Percentiles rank a stretch among this genome's conserved stretches.
Conservation (phyloP, 371 early-diverging fungal species). For the Umbelopsis sp. region DNA sequence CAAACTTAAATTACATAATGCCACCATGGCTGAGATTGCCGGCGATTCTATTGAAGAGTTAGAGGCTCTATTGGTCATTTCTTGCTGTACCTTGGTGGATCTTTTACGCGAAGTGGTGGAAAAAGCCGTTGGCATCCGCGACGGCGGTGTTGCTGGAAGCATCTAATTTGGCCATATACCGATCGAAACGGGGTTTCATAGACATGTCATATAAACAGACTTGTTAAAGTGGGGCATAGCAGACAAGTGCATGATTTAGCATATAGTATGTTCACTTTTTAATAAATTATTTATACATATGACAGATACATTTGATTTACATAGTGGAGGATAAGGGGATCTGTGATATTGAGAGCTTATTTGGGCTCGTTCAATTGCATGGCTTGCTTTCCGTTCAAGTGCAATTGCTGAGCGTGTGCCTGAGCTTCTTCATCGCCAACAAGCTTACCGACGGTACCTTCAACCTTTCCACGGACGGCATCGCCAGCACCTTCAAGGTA, state of each 20-base stretch:
- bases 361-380: constrained; percentile 8
- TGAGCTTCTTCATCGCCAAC: constrained; percentile 1
- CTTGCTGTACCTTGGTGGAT: constrained; percentile 53
- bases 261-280: not conserved
- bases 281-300: not conserved
- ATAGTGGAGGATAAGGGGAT: too few species aligned
- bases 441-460: constrained; percentile 7
- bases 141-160: constrained; percentile 50
- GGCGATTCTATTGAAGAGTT: constrained; percentile 24
- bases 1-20: constrained; percentile 37
- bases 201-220: not conserved
- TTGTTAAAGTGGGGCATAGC: not conserved
- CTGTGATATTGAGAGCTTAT: not conserved
- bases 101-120: constrained; percentile 55
- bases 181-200: not conserved
- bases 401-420: not conserved
- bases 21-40: constrained; percentile 31
- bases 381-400: not conserved
- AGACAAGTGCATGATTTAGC: too few species aligned
- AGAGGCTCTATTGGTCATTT: constrained; percentile 43
- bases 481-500: constrained; percentile 6
- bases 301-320: too few species aligned
- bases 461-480: constrained; percentile 5
- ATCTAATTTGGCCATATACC: constrained; percentile 20
- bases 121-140: constrained; percentile 49